Evolutionary conservation across 768 basidiomycete genomes (phyloP).

Genomic region (Amanita exitialis): DNA sequence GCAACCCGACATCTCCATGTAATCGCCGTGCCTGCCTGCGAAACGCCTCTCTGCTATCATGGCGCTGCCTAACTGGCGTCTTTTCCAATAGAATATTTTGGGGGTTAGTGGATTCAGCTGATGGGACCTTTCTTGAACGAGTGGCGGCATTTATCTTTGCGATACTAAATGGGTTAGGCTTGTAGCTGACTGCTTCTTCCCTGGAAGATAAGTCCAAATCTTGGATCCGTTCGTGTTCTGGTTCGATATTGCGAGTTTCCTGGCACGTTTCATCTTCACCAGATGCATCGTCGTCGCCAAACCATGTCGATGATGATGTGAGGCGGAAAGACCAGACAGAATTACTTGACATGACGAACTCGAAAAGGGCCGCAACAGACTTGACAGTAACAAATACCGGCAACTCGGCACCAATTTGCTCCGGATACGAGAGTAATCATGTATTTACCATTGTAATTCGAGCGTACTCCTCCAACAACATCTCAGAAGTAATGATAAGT

Average conservation of each 20-base stretch:
- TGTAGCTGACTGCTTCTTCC: conserved; percentile 53
- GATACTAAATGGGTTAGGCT: conserved; percentile 73
- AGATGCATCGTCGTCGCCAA: not conserved
- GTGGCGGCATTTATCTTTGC: conserved; percentile 69
- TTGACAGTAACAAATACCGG: conserved; percentile 1
- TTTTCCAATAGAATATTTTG: not conserved
- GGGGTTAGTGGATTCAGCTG: not conserved
- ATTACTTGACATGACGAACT: not conserved
- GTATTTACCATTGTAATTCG: too few relatives aligned
- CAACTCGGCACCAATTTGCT: too few relatives aligned
- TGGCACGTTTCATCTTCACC: not conserved
- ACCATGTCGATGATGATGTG: not conserved
- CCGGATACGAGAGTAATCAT: too few relatives aligned
- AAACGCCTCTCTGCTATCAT: not conserved
- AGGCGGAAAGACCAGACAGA: conserved; percentile 4
- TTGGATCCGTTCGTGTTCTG: conserved; percentile 22
- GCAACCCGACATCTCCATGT: not conserved
- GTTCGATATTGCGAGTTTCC: conserved; percentile 3
- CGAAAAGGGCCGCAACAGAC: too few relatives aligned
- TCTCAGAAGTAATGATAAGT: conserved; percentile 1
- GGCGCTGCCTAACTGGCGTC: not conserved
- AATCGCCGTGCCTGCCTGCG: not conserved
- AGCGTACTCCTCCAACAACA: too few relatives aligned
- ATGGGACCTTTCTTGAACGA: conserved; percentile 18
- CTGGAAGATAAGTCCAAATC: conserved; percentile 54